Evolutionary conservation across 225 moss, liverwort and hornwort genomes (phyloP).

Genomic region (Pseudisothecium myosuroides): DNA sequence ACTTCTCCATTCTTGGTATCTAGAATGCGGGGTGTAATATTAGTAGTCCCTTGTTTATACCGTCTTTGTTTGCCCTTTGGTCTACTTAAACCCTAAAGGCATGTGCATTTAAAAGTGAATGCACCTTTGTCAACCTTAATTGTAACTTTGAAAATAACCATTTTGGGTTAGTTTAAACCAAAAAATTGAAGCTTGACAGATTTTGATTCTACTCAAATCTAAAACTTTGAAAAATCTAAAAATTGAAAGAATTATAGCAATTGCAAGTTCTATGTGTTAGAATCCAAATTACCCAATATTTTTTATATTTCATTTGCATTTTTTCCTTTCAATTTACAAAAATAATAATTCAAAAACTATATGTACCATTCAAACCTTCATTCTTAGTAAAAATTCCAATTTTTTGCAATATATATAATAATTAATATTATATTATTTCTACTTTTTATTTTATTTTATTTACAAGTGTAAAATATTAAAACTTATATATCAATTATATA

Average conservation of each 20-base stretch:
- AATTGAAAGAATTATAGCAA: background rate
- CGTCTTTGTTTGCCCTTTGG: background rate
- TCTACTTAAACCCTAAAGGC: background rate
- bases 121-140: background rate
- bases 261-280: background rate
- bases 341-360: background rate
- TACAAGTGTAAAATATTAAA: background rate
- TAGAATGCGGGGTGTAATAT: background rate
- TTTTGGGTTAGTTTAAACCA: background rate
- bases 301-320: background rate
- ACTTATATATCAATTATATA: background rate
- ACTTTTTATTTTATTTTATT: too few relatives aligned
- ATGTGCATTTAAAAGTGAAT: rapidly evolving
- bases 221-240: background rate
- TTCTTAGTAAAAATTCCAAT: background rate
- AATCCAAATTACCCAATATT: background rate
- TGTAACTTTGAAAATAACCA: background rate
- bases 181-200: background rate
- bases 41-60: background rate
- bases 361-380: background rate
- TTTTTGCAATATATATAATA: background rate
- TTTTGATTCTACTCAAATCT: background rate
- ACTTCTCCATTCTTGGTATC: background rate
- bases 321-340: too few relatives aligned
- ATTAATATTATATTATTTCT: too few relatives aligned